Percentiles rank a stretch among this genome's conserved stretches.
Conservation (phyloP, 768 basidiomycete species). For the Wakefieldia striispora region DNA sequence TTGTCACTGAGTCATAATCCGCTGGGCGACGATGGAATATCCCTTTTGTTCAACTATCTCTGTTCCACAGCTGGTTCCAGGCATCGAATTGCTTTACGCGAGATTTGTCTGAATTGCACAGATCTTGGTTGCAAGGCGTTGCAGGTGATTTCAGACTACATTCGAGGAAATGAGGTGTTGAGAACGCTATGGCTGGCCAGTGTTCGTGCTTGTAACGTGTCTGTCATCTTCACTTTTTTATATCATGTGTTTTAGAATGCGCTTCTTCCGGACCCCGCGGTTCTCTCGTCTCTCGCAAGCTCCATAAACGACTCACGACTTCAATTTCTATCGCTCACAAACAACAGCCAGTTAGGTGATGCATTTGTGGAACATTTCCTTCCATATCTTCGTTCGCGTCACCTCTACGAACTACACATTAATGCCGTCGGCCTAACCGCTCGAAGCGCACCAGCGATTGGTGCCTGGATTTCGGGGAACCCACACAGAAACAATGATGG, state of each 20-base stretch:
- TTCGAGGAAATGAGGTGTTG: conserved; percentile 45
- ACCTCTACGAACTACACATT: conserved; percentile 52
- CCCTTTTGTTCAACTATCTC: conserved; percentile 53
- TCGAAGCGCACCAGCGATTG: conserved; percentile 42
- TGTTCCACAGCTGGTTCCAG: conserved; percentile 45
- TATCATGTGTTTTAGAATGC: conserved; percentile 36
- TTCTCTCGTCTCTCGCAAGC: conserved; percentile 39
- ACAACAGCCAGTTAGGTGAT: conserved; percentile 49
- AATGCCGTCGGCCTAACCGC: conserved; percentile 47
- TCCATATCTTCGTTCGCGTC: conserved; percentile 43
- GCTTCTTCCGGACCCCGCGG: conserved; percentile 37
- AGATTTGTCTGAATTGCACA: conserved; percentile 58
- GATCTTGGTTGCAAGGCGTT: conserved; percentile 54
- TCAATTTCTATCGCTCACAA: conserved; percentile 48
- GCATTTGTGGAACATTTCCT: conserved; percentile 49
- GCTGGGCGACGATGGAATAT: conserved; percentile 56
- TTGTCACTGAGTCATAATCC: conserved; percentile 55
- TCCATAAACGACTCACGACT: conserved; percentile 56
- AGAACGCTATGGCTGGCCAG: conserved; percentile 51
- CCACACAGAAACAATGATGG: conserved; percentile 9
- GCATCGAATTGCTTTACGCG: conserved; percentile 40
- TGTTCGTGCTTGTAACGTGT: conserved; percentile 36
- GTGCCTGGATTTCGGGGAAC: conserved; percentile 48
- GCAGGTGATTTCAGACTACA: conserved; percentile 47
- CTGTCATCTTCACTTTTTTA: neutral